Conservation (phyloP, 2,329 filamentous ascomycete genomes). For the Dactylellina leptospora region DNA sequence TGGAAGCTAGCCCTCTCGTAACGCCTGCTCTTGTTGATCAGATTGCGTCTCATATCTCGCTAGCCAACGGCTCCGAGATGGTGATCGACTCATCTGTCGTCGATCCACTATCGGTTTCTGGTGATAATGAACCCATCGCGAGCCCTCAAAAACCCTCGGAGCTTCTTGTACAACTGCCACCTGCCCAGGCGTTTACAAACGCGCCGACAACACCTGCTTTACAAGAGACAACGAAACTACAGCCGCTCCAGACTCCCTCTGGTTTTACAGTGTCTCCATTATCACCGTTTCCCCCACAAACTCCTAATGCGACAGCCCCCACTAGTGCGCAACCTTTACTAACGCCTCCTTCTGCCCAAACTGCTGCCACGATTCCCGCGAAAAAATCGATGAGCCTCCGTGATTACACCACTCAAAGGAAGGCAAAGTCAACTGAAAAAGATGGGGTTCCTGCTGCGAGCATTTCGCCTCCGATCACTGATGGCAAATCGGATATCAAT, state of each 20-base stretch:
- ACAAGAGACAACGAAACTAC: conserved; percentile 26
- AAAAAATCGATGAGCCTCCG: conserved; percentile 45
- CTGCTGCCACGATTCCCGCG: background rate
- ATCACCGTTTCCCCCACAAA: conserved; percentile 26
- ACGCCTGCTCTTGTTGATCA: background rate
- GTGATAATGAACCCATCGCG: background rate
- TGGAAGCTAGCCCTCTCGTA: background rate
- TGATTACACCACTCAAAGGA: conserved; percentile 37
- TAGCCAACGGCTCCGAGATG: background rate
- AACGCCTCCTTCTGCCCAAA: conserved; percentile 11
- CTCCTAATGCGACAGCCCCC: background rate
- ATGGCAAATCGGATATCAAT: conserved; percentile 25
- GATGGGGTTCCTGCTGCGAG: conserved; percentile 10
- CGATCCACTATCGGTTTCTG: background rate
- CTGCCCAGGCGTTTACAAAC: conserved; percentile 14
- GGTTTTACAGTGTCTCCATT: conserved; percentile 17
- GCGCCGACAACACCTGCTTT: conserved; percentile 7
- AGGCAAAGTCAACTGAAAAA: conserved; percentile 41
- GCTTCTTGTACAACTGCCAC: conserved; percentile 25
- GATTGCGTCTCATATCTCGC: background rate
- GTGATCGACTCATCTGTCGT: background rate
- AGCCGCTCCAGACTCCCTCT: conserved; percentile 14
- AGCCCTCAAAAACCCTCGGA: background rate
- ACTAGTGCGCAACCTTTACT: conserved; percentile 3
- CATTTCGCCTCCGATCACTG: conserved; percentile 7